Base-by-base conservation (phyloP, 2,329 filamentous ascomycete species). In the Septoria linicola region DNA sequence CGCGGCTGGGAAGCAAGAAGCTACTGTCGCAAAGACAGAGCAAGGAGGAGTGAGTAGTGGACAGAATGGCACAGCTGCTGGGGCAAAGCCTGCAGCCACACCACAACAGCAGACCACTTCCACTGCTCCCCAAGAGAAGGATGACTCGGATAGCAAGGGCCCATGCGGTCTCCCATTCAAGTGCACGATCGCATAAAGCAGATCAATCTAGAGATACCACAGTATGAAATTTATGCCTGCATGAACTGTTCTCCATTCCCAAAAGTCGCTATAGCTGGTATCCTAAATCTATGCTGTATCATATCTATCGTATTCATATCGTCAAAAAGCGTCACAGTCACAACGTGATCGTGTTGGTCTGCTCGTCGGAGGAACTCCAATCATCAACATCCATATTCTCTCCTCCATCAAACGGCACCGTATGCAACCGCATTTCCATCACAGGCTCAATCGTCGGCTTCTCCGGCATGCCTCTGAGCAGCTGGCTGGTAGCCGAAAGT, bases 131-230 rank as follows among this genome's bases (percentile, higher is more conserved):
- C 63, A 72, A 31, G 44, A 55, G 35, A 49, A 49, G 35, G 63
- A 65, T 47, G 69, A 70, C 43, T 71, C 79, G 52, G 73, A 77
- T 47, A 78, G 79, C 50, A 81, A 85, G 65, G 85, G 88, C 0
- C 87, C 86, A 39, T 95, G 89, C 67, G 88, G 89, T 17, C 73
- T 93, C 62, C 88, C 89, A 25, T 73, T 76, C 44, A 91, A 91
- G 66, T 93, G 88, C 70, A 72, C 74, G 40, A 81, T 93, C 61
- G 73, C 83, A 66, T 89, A 72, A 49, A 52, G 30, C n/a, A n/a
- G n/a, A n/a, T n/a, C n/a, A n/a, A n/a, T n/a, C n/a, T n/a, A 42
- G 20, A 43, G 41, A 40, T 27, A 27, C 34, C 34, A 37, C 23
- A 27, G 23, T 27, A 27, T 10, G 23, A 27, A 27, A 27, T 5